A percentile compares a stretch with the other conserved stretches of the same genome.
These are phyloP conservation scores for Pseudevernia furfuracea DNA, from an alignment of 495 filamentous ascomycete genomes.

Conservation along the genomic window DNA sequence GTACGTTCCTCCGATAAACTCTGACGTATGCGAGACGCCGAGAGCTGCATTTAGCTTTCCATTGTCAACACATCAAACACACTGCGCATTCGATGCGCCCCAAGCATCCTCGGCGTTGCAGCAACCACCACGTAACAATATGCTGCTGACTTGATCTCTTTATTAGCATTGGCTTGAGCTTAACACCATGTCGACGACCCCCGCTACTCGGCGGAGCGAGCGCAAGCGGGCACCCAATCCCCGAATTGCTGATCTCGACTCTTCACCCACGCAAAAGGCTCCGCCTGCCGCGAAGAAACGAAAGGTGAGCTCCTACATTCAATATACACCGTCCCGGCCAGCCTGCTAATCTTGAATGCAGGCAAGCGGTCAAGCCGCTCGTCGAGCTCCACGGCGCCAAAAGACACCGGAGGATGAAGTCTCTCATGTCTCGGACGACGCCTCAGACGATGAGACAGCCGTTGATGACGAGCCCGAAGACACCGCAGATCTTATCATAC, in stretches of 20 bases:
- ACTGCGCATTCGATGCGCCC: conserved; percentile 5
- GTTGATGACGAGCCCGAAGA: conserved; percentile 46
- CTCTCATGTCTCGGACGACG: conserved; percentile 17
- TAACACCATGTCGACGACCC: conserved; percentile 19
- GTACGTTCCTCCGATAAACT: conserved; percentile 20
- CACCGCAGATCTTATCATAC: conserved; percentile 65
- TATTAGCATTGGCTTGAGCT: conserved; percentile 1
- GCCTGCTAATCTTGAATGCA: conserved; percentile 7
- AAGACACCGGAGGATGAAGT: conserved; percentile 11
- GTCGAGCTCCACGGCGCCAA: conserved; percentile 13
- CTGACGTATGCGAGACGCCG: conserved; percentile 22
- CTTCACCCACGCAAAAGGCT: conserved; percentile 20
- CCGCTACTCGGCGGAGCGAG: conserved; percentile 23
- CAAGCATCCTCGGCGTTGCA: neutral
- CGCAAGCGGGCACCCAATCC: conserved; percentile 27
- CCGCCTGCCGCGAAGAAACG: conserved; percentile 20
- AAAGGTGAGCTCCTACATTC: conserved; percentile 16
- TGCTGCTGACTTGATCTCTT: neutral
- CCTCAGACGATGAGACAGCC: conserved; percentile 27
- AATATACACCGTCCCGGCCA: neutral
- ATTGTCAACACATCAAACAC: conserved; percentile 6
- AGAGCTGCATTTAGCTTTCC: conserved; percentile 3
- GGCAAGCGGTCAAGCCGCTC: conserved; percentile 16
- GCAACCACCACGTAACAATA: neutral
- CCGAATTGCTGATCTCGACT: conserved; percentile 23